Base-by-base conservation (phyloP, 2,329 filamentous ascomycete species). In the Sphaerulina populicola region DNA sequence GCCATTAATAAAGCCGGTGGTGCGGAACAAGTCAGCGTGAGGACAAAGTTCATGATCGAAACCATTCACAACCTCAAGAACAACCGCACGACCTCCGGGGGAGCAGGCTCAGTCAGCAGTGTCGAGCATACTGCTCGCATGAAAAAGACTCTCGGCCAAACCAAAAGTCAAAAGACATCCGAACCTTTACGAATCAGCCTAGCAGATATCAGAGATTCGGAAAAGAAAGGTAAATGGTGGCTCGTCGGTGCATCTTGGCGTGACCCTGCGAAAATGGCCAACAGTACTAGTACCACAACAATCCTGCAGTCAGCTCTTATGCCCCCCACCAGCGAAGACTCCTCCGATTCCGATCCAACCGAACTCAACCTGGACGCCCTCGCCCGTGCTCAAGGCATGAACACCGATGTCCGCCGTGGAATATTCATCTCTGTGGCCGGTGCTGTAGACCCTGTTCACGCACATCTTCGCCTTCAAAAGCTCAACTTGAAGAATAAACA, bases 221-320 rank as follows among this genome's bases (percentile, higher is more conserved):
- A 91, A 37, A 91, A 86, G 65, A 86, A 84, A 65, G 93, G 93
- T 0, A 96, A 95, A 72, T 98, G 93, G 93, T 98, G 93, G 93
- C 80, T 97, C 15, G 87, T 97, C 4, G 93, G 93, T 46, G 91
- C 93, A n/a, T 95, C 89, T 68, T 96, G 91, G 80, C 74, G 73
- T 37, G 66, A 75, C 14, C 65, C 73, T 1, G 63, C 61, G 4
- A 65, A 61, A 44, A 57, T 60, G 33, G 55, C 53, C 23, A 60
- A 30, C 27, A 18, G 35, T 6, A 63, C 43, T 37, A 36, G 33
- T 38, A 18, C 37, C 7, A 33, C 49, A 18, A 11, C 33, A 3
- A 44, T 55, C 1, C 52, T 59, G 30, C 53, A 61, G 27, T 40
- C 51, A 4, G 37, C 40, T 7, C 35, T 47, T 12, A 47, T 31